Conservation (phyloP, 257 asterid genomes). For the Fraxinus cuspidata region DNA sequence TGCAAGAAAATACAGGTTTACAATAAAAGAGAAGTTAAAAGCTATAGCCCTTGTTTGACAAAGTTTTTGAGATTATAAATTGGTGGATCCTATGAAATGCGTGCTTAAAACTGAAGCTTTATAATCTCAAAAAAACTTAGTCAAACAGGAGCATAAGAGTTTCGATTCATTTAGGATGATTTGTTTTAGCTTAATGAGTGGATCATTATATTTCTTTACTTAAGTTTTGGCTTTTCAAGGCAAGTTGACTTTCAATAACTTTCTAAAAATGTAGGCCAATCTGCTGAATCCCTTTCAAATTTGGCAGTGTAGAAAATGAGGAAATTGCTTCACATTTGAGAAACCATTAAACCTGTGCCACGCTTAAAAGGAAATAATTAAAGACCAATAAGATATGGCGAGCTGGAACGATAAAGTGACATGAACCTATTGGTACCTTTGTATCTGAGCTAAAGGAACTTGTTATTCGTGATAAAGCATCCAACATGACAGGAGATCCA, state of each 20-base stretch:
- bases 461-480: constrained; percentile 87
- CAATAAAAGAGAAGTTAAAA: neutral
- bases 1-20: neutral
- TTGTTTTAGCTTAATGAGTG: neutral
- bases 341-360: neutral
- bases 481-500: constrained; percentile 87
- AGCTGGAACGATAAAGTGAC: constrained; percentile 1
- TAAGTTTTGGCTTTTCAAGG: neutral
- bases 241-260: too few relatives aligned
- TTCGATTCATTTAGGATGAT: neutral
- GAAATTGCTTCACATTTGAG: neutral
- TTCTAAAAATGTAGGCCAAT: too few relatives aligned
- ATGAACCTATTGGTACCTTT: constrained; percentile 48
- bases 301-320: neutral
- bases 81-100: too few relatives aligned
- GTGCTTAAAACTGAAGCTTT: too few relatives aligned
- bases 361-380: constrained; percentile 3
- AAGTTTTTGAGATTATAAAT: too few relatives aligned
- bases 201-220: neutral
- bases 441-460: constrained; percentile 67
- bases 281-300: too few relatives aligned
- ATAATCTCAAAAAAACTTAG: too few relatives aligned
- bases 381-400: neutral
- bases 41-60: neutral
- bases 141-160: neutral